Evolutionary conservation across 2,329 filamentous ascomycete species (phyloP), one percentile per base, ranked within the genome.

Genomic region (Cadophora sp.): DNA sequence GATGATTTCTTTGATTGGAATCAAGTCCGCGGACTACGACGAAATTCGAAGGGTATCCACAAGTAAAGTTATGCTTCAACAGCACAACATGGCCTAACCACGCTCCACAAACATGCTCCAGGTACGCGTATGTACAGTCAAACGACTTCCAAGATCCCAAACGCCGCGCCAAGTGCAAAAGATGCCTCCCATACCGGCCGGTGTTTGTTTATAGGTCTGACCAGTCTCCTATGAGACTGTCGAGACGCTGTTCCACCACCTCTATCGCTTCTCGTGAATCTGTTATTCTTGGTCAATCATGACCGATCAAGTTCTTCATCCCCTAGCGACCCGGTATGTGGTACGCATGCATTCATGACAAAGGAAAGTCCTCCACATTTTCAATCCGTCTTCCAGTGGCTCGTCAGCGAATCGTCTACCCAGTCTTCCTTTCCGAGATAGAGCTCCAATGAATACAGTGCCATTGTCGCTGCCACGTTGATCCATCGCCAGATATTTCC

Each of bases 381-480:
- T 70, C 92, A 97, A 79, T 97, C 95, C 26, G 90, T 91, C 83
- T 98, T 98, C 94, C 95, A 98, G 79, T 98, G 95, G 48, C 88
- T 88, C 3, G 89, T 89, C 67, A 93, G 79, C 34, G 87, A 85
- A 37, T 87, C 85, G 75, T 97, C 92, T 60, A 92, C 87, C 56
- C 56, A 59, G 76, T 97, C 92, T 65, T 92, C 91, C 72, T 91
- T 91, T 26, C 93, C 92, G 12, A 98, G 86, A 76, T 94, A 95
- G 64, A 98, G 83, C 80, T 99, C 96, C 53, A 98, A 85, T 3
- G 93, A 91, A 78, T 99, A 99, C 19, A 98, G 82, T 7, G 87
- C 86, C 91, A 98, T 97, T 0, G 94, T 97, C 61, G 91, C 89
- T 6, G 90, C 92, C 51, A 98, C 85, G 74, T 99, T 99, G 74